Base-by-base conservation (phyloP, 495 filamentous ascomycete species). In the Aspergillus heteromorphus region DNA sequence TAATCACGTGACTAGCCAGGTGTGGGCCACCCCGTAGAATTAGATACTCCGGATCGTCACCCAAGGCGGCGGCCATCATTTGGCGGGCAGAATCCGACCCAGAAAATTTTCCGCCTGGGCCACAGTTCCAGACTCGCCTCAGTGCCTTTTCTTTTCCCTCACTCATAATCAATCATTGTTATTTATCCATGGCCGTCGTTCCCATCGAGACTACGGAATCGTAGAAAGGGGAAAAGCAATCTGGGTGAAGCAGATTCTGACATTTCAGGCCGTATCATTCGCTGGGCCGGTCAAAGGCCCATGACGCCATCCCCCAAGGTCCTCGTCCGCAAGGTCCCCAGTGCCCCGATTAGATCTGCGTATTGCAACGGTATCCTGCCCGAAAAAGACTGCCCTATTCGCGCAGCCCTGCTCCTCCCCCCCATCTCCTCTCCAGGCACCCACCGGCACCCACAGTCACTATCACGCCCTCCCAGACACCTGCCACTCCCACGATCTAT, bases 261-360 rank as follows among this genome's bases (percentile, higher is more conserved):
- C 43, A 47, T 21, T 30, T 21, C 8, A 13, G 13, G 43, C 7
- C 21, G 3, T 16, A n/a, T 17, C 23, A 47, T 47, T 47, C 21
- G 43, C 43, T 47, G 20, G 20, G 13, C 13, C 19, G 1, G 20
- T 0, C 11, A 1, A 10, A 2, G 40, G 3, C 14, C 7, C 20
- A 47, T 47, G 43, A 47, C 56, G 29, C 19, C 42, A 48, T 31
- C 21, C 23, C 51, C 51, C 51, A 59, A 54, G 57, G 57, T 59
- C 57, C 57, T 49, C 57, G 27, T 59, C 62, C 65, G 53, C 58
- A 71, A 65, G 69, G 69, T 72, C 65, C 69, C 62, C 67, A 66
- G 16, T 31, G 21, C 21, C 21, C 40, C 21, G 43, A 47, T 47
- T 29, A 47, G 43, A 45, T 45, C 42, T 23, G 18, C 42, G 43